phyloP scores from a whole-genome alignment of 2,329 filamentous ascomycete genomes.

The Sporothrix pseudoabietina region DNA sequence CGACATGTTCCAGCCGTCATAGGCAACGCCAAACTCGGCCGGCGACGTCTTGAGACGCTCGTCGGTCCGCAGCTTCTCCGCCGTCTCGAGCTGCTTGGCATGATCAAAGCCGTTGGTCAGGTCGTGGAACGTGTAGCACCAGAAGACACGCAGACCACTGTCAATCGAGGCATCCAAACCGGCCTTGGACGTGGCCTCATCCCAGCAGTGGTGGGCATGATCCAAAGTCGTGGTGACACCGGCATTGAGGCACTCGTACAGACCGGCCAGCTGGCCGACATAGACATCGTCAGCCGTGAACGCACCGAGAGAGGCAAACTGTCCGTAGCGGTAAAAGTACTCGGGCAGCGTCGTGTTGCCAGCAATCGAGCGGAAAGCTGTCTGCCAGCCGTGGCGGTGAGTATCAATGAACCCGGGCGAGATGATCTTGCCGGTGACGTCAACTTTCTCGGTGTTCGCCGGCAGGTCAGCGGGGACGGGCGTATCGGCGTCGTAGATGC shows the following conservation, averaged over 20 bases:
- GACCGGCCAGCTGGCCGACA: neutral
- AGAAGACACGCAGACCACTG: neutral
- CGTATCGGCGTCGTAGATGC: slow-evolving; percentile 5
- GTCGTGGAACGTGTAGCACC: slow-evolving; percentile 10
- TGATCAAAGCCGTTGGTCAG: slow-evolving; percentile 5
- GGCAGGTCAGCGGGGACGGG: neutral
- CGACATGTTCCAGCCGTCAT: slow-evolving; percentile 10
- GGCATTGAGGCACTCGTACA: slow-evolving; percentile 11
- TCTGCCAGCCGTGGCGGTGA: slow-evolving; percentile 20
- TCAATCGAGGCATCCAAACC: slow-evolving; percentile 5
- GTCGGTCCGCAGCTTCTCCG: neutral
- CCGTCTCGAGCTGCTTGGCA: neutral
- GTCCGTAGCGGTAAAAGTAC: slow-evolving; percentile 13
- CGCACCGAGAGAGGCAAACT: neutral
- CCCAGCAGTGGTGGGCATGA: slow-evolving; percentile 12
- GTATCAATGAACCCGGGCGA: slow-evolving; percentile 6
- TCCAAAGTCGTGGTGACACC: neutral
- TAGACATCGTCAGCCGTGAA: slow-evolving; percentile 13
- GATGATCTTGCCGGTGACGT: slow-evolving; percentile 7
- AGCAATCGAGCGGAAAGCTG: neutral
- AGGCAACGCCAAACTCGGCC: neutral
- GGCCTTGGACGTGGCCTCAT: neutral
- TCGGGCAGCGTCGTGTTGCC: slow-evolving; percentile 17
- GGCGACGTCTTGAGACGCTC: neutral
- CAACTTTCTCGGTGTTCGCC: neutral